Base-by-base conservation (phyloP, 2,329 filamentous ascomycete genomes). In the Nemania sp. region DNA sequence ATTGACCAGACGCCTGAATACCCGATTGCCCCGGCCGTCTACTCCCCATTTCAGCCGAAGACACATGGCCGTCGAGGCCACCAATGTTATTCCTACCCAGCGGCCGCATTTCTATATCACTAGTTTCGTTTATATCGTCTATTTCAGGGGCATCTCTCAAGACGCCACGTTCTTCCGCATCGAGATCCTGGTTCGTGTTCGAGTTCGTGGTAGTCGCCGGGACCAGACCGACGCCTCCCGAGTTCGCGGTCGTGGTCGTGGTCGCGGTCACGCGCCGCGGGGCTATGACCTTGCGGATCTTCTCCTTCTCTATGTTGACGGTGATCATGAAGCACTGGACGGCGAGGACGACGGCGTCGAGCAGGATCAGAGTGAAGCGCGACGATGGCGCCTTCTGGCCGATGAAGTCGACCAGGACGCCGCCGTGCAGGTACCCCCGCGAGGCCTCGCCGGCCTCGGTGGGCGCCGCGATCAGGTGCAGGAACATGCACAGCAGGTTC, bases 401-500 rank as follows among this genome's bases (percentile, higher is more conserved):
- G 61, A 89, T 77, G 61, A 89, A 85, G 64, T 89, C 86, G 61
- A 88, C 79, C 20, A 88, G 75, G 45, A 88, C 74, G 28, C 86
- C 86, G 20, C 86, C 86, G 58, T 88, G 85, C 20, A 87, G 76
- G 64, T 88, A 88, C 20, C 84, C 85, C 47, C 83, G 75, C 54
- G 82, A 78, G 31, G 80, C 77, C 62, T 88, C 85, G 55, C 78
- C 77, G n/a, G 82, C 83, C 19, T 72, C 70, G 0, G 83, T 80
- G 0, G 83, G 71, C 6, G 79, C 69, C n/a, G 75, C 73, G 30
- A 86, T 73, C 3, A 84, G 64, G 65, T 88, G 85, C 36, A 83
- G 69, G 3, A 86, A 70, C 49, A 86, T 77, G 71, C 84, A 88
- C 45, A 86, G 64, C 8, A 80, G 49, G 65, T 86, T 86, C 12